phyloP scores from a whole-genome alignment of 371 early-diverging fungal genomes.

The Fennellomyces sp. region DNA sequence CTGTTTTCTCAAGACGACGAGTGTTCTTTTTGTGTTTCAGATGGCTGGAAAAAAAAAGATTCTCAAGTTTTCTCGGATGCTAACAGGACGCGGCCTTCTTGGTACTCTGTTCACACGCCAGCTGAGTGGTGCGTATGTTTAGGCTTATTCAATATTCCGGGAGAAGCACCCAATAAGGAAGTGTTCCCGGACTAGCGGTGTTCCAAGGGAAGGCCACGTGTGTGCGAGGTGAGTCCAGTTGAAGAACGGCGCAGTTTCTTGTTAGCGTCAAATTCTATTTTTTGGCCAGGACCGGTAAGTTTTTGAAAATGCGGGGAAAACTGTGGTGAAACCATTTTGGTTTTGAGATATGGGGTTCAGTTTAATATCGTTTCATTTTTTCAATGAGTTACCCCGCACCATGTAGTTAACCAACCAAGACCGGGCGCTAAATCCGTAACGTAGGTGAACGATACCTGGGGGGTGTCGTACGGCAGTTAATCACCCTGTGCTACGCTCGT shows the following conservation, averaged over 20 bases:
- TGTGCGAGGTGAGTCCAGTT: neutral
- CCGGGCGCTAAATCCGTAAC: no score
- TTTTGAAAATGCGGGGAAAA: neutral
- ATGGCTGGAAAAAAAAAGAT: neutral
- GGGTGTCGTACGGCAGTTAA: no score
- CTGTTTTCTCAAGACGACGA: no score
- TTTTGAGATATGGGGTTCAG: no score
- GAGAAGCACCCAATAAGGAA: constrained; percentile 17
- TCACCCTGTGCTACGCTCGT: no score
- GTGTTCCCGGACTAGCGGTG: constrained; percentile 8
- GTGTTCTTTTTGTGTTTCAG: no score
- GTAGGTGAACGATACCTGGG: no score
- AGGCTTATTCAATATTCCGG: constrained; percentile 12
- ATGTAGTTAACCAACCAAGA: no score
- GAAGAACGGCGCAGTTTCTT: neutral
- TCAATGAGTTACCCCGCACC: no score
- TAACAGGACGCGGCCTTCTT: neutral
- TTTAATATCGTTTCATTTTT: no score
- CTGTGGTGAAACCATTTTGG: no score
- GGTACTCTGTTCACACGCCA: constrained; percentile 8
- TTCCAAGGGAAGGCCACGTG: neutral
- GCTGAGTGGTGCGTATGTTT: constrained; percentile 8
- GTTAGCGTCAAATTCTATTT: neutral
- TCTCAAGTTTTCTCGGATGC: neutral
- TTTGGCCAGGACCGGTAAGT: no score